Evolutionary conservation across 495 filamentous ascomycete genomes (phyloP).

Genomic region (Podospora sp.): DNA sequence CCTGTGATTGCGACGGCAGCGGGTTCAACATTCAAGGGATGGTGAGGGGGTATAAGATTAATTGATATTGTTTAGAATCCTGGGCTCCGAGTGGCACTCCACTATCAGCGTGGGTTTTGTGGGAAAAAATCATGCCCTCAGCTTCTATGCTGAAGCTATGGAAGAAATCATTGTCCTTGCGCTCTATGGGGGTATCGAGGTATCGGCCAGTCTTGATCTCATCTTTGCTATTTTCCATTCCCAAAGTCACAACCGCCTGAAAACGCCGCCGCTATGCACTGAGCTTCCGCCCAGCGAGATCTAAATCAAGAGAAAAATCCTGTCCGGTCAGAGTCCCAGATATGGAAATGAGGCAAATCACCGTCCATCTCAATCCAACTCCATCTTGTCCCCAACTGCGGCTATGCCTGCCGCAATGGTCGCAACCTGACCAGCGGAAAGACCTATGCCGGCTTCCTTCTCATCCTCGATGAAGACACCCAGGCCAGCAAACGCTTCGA

Average conservation of each 20-base stretch:
- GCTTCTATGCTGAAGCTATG: too few species aligned
- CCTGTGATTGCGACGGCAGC: not conserved
- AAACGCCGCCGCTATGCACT: slow-evolving; percentile 34
- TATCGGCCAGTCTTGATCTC: slow-evolving; percentile 6
- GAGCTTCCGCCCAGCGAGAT: not conserved
- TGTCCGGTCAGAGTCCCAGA: not conserved
- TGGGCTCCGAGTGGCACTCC: not conserved
- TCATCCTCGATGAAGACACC: slow-evolving; percentile 83
- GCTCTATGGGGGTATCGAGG: not conserved
- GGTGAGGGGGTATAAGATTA: slow-evolving; percentile 11
- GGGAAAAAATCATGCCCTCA: too few species aligned
- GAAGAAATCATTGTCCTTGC: too few species aligned
- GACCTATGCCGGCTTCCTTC: slow-evolving; percentile 45
- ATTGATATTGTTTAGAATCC: slow-evolving; percentile 17
- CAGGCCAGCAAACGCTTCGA: slow-evolving; percentile 88
- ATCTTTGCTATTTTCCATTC: not conserved
- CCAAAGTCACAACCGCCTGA: not conserved
- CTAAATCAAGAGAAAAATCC: not conserved
- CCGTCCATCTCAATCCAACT: slow-evolving; percentile 40
- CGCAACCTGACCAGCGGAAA: slow-evolving; percentile 35
- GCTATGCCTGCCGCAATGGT: slow-evolving; percentile 39
- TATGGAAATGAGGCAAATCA: not conserved
- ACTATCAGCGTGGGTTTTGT: not conserved
- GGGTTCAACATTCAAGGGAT: not conserved
- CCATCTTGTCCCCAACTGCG: slow-evolving; percentile 46